phyloP scores from a whole-genome alignment of 2,329 filamentous ascomycete species.

The Onygenales sp. region DNA sequence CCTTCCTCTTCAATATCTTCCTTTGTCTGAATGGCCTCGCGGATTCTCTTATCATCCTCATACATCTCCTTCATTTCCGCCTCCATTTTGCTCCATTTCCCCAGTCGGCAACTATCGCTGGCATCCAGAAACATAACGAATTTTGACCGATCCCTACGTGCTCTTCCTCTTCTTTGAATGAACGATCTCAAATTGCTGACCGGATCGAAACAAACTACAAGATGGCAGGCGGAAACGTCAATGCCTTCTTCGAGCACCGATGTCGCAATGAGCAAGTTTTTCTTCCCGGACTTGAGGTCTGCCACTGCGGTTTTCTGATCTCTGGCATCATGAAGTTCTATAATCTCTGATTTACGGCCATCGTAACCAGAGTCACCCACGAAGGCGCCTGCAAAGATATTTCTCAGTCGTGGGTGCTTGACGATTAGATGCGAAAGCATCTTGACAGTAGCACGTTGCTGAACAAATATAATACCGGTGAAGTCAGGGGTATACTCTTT shows the following conservation, averaged over 20 bases:
- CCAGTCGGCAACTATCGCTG: slow-evolving; percentile 22
- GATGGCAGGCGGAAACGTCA: slow-evolving; percentile 53
- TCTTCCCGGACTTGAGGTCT: slow-evolving; percentile 43
- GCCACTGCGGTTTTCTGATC: slow-evolving; percentile 43
- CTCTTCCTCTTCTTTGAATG: slow-evolving; percentile 55
- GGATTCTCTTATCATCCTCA: slow-evolving; percentile 51
- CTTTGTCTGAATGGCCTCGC: slow-evolving; percentile 35
- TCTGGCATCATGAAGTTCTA: slow-evolving; percentile 38
- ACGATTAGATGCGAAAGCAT: slow-evolving; percentile 51
- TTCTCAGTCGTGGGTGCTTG: slow-evolving; percentile 36
- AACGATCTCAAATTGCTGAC: slow-evolving; percentile 56
- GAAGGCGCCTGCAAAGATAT: slow-evolving; percentile 39
- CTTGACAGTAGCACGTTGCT: slow-evolving; percentile 51
- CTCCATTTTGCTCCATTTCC: slow-evolving; percentile 60
- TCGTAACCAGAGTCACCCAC: slow-evolving; percentile 40
- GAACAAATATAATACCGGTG: slow-evolving; percentile 56
- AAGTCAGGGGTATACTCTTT: slow-evolving; percentile 38
- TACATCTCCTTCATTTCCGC: slow-evolving; percentile 62
- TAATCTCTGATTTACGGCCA: slow-evolving; percentile 38
- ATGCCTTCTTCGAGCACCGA: slow-evolving; percentile 53
- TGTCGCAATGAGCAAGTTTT: slow-evolving; percentile 50
- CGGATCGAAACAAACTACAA: slow-evolving; percentile 55
- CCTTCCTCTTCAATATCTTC: slow-evolving; percentile 40
- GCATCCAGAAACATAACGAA: slow-evolving; percentile 42
- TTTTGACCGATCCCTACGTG: slow-evolving; percentile 47